These are phyloP conservation scores for Calonectria multiphialidica DNA, from an alignment of 2,329 filamentous ascomycete species.

Conservation along the genomic window DNA sequence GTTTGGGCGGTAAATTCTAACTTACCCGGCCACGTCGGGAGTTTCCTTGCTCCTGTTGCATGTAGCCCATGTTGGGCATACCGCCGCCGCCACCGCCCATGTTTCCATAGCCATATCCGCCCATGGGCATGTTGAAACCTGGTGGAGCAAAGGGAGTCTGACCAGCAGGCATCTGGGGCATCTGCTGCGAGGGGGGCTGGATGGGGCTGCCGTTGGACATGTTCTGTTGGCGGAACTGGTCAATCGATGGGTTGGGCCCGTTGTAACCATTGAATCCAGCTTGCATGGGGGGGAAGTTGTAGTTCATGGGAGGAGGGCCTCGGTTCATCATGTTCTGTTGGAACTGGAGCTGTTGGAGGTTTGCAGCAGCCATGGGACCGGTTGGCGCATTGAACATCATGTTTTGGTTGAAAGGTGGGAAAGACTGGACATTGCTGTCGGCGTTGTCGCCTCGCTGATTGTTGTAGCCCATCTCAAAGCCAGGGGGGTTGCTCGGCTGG, in stretches of 20 bases:
- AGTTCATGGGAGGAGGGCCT: constrained; percentile 65
- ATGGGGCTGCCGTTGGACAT: constrained; percentile 65
- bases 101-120: constrained; percentile 59
- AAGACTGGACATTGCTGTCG: constrained; percentile 63
- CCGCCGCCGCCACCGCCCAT: constrained; percentile 55
- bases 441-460: constrained; percentile 65
- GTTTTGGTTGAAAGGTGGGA: constrained; percentile 63
- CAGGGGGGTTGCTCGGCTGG: constrained; percentile 51
- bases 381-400: constrained; percentile 64
- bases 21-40: constrained; percentile 70
- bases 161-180: constrained; percentile 56
- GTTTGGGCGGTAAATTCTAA: constrained; percentile 30
- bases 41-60: constrained; percentile 67
- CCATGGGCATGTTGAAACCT: constrained; percentile 63
- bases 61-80: constrained; percentile 64
- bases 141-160: constrained; percentile 62
- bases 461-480: constrained; percentile 65
- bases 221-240: constrained; percentile 67
- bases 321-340: constrained; percentile 70
- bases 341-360: constrained; percentile 68
- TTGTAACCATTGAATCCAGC: constrained; percentile 67
- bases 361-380: constrained; percentile 59
- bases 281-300: constrained; percentile 69
- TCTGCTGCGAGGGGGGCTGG: constrained; percentile 56
- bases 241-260: constrained; percentile 60